Percentiles rank a stretch among this genome's conserved stretches.
phyloP scores from a whole-genome alignment of 164 flowering plant genomes.

The Magnolia officinalis region DNA sequence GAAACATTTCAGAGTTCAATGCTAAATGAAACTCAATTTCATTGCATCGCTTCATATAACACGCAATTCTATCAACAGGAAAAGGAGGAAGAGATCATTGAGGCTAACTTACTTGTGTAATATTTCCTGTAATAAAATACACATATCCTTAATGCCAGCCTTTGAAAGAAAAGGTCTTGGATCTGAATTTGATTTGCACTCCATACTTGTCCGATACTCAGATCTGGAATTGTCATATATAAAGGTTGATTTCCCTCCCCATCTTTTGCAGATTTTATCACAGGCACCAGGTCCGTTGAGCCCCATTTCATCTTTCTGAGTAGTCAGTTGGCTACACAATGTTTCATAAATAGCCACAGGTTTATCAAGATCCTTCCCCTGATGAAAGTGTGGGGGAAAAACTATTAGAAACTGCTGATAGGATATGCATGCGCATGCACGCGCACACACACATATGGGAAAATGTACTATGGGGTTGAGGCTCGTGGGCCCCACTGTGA shows the following conservation, averaged over 20 bases:
- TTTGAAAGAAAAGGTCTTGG: constrained; percentile 14
- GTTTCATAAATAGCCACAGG: constrained; percentile 41
- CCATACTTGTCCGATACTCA: constrained; percentile 16
- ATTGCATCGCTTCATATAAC: background rate
- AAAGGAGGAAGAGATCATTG: background rate
- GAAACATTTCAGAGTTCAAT: background rate
- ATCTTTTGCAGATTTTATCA: constrained; percentile 17
- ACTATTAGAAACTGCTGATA: constrained; percentile 1
- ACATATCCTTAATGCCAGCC: constrained; percentile 21
- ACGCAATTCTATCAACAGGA: background rate
- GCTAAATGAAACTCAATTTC: background rate
- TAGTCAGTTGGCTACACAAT: constrained; percentile 24
- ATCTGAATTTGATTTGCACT: constrained; percentile 16
- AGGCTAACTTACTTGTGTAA: constrained; percentile 51
- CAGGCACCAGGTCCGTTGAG: constrained; percentile 12
- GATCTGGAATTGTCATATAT: constrained; percentile 7
- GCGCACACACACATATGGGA: no score
- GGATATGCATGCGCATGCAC: background rate
- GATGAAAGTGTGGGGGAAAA: constrained; percentile 5
- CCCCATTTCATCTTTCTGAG: constrained; percentile 14
- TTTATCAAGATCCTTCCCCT: constrained; percentile 47
- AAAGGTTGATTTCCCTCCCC: constrained; percentile 12
- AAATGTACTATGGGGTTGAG: no score
- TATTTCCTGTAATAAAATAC: constrained; percentile 27
- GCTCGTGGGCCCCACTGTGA: no score